phyloP scores from a whole-genome alignment of 1,284 basidiomycete species.

The Meripilus lineatus region DNA sequence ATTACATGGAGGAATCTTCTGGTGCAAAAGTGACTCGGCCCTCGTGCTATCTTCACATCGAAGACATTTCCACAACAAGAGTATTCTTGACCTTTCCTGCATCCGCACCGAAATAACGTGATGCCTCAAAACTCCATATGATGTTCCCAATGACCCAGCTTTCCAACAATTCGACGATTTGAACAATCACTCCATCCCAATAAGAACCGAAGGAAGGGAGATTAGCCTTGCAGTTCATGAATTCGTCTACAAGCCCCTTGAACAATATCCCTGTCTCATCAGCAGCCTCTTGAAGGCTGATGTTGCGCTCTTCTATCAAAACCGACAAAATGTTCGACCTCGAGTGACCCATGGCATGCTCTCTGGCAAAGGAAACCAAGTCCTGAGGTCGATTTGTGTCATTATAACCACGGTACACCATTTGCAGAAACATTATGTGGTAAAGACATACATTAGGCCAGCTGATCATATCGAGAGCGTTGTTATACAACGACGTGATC shows the following conservation, averaged over 20 bases:
- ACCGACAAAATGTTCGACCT: constrained; percentile 66
- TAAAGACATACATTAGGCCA: constrained; percentile 39
- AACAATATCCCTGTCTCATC: constrained; percentile 53
- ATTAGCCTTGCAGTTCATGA: constrained; percentile 38
- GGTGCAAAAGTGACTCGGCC: too few relatives aligned
- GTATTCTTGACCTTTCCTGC: too few relatives aligned
- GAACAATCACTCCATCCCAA: constrained; percentile 43
- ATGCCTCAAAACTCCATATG: constrained; percentile 36
- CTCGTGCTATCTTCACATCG: too few relatives aligned
- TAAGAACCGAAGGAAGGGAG: constrained; percentile 47
- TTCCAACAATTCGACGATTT: constrained; percentile 32
- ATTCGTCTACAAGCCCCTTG: constrained; percentile 44
- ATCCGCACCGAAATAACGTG: constrained; percentile 36
- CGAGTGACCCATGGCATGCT: constrained; percentile 57
- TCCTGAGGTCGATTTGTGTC: too few relatives aligned
- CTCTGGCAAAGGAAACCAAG: constrained; percentile 69
- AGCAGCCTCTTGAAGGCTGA: constrained; percentile 53
- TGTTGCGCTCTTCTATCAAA: constrained; percentile 49
- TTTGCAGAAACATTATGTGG: background rate
- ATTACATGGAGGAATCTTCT: too few relatives aligned
- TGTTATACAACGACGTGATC: too few relatives aligned
- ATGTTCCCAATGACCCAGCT: constrained; percentile 34
- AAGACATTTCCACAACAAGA: too few relatives aligned
- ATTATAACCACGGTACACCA: too few relatives aligned
- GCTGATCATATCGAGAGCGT: constrained; percentile 47